A percentile compares a stretch with the other conserved stretches of the same genome.
phyloP scores from a whole-genome alignment of 2,329 filamentous ascomycete genomes.

The Ceratocystiopsis sp. region DNA sequence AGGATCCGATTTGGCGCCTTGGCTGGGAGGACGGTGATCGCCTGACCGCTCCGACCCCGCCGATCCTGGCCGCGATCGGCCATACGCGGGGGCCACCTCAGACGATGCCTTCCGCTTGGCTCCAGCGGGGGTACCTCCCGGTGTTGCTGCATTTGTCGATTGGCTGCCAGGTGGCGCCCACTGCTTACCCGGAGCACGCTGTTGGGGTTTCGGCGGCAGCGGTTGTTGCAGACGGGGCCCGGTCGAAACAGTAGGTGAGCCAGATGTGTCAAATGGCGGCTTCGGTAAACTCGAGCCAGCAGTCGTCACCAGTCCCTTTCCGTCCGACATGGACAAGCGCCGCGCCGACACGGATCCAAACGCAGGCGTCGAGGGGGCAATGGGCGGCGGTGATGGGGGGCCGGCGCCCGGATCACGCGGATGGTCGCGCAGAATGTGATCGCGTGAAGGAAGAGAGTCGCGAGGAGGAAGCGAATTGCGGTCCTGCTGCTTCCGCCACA shows the following conservation, averaged over 20 bases:
- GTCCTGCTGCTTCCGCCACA: slow-evolving; percentile 29
- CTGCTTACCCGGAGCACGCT: slow-evolving; percentile 38
- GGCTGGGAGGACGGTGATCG: slow-evolving; percentile 30
- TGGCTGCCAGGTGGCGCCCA: slow-evolving; percentile 37
- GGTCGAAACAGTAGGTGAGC: slow-evolving; percentile 24
- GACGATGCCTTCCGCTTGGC: too few species aligned
- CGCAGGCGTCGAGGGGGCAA: slow-evolving; percentile 40
- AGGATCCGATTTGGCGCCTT: slow-evolving; percentile 31
- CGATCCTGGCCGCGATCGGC: slow-evolving; percentile 17
- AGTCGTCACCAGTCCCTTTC: slow-evolving; percentile 24
- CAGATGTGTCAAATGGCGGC: slow-evolving; percentile 22
- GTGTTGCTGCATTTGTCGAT: too few species aligned
- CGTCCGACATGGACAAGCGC: slow-evolving; percentile 19
- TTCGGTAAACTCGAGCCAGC: slow-evolving; percentile 35
- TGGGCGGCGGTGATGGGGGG: slow-evolving; percentile 37
- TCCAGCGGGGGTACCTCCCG: too few species aligned
- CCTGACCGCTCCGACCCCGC: slow-evolving; percentile 23
- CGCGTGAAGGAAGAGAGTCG: slow-evolving; percentile 16
- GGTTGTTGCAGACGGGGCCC: slow-evolving; percentile 36
- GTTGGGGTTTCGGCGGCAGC: slow-evolving; percentile 14
- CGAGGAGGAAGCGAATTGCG: slow-evolving; percentile 29
- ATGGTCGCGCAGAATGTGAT: background rate
- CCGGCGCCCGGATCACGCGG: slow-evolving; percentile 22
- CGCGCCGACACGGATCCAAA: slow-evolving; percentile 38
- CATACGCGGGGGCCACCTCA: too few species aligned